These are phyloP conservation scores for Fusarium nematophilum DNA, from an alignment of 2,329 filamentous ascomycete species.

Conservation along the genomic window DNA sequence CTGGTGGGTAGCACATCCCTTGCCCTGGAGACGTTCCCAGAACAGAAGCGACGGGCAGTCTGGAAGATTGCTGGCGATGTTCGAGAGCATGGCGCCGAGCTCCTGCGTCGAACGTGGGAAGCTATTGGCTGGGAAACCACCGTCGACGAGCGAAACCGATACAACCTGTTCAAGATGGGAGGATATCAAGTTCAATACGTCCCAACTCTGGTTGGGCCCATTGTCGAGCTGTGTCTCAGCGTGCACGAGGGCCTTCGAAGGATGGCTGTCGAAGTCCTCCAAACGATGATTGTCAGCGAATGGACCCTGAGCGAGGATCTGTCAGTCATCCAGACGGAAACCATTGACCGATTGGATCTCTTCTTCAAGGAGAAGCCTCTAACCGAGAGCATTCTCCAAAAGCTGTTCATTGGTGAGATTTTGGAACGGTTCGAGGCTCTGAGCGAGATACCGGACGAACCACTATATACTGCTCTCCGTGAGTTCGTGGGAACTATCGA, in stretches of 20 bases:
- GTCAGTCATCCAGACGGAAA: constrained; percentile 91
- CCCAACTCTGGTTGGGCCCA: constrained; percentile 87
- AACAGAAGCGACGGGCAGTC: constrained; percentile 94
- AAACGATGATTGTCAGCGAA: constrained; percentile 98
- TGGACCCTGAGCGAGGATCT: constrained; percentile 96
- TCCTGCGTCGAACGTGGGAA: constrained; percentile 89
- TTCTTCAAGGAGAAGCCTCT: constrained; percentile 91
- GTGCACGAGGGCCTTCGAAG: constrained; percentile 91
- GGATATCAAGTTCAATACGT: constrained; percentile 99
- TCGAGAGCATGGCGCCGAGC: constrained; percentile 87
- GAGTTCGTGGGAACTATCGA: constrained; percentile 87
- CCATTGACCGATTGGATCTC: constrained; percentile 91
- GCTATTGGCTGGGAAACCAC: constrained; percentile 96
- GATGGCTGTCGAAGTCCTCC: constrained; percentile 92
- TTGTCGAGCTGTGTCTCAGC: constrained; percentile 93
- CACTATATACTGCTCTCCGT: constrained; percentile 79
- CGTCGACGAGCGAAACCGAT: constrained; percentile 80
- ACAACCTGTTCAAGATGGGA: constrained; percentile 85
- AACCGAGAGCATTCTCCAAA: constrained; percentile 90
- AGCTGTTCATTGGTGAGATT: constrained; percentile 89
- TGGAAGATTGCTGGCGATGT: constrained; percentile 99
- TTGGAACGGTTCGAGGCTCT: constrained; percentile 82
- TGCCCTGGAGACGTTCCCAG: constrained; percentile 93
- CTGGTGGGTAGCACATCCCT: constrained; percentile 90
- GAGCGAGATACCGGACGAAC: constrained; percentile 73